phyloP scores from a whole-genome alignment of 805 yeast species.

The Myxozyma melibiosi region DNA sequence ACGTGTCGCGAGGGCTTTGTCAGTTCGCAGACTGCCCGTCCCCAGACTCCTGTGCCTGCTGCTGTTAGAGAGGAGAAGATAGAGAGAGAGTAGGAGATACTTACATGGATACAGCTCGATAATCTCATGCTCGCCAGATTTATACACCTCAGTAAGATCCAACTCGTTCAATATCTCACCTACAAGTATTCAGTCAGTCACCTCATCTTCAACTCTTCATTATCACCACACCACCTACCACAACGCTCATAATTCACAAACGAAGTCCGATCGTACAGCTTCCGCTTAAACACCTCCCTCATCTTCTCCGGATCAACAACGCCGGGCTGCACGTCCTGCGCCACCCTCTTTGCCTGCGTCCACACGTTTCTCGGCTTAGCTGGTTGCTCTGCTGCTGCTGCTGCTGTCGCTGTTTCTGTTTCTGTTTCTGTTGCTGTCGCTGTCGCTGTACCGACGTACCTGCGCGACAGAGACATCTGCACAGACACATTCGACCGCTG shows the following conservation, averaged over 20 bases:
- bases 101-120: slow-evolving; percentile 16
- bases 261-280: background rate
- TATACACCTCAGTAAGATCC: slow-evolving; percentile 3
- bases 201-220: background rate
- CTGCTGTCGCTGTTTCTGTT: background rate
- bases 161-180: slow-evolving; percentile 13
- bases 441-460: too few species aligned
- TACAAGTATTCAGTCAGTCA: background rate
- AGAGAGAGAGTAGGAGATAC: too few species aligned
- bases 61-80: background rate
- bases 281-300: too few species aligned
- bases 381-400: too few species aligned
- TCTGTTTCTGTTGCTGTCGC: slow-evolving; percentile 8
- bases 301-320: too few species aligned
- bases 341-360: too few species aligned
- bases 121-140: slow-evolving; percentile 14
- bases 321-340: too few species aligned
- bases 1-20: slow-evolving; percentile 66
- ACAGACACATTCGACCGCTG: too few species aligned
- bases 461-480: too few species aligned
- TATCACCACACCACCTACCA: background rate
- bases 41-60: slow-evolving; percentile 57
- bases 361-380: too few species aligned
- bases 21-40: slow-evolving; percentile 61
- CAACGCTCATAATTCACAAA: slow-evolving; percentile 5